Evolutionary conservation across 108 stramenopile genomes (phyloP), one percentile per base, ranked within the genome.

Genomic region (Discostella pseudostelligera): DNA sequence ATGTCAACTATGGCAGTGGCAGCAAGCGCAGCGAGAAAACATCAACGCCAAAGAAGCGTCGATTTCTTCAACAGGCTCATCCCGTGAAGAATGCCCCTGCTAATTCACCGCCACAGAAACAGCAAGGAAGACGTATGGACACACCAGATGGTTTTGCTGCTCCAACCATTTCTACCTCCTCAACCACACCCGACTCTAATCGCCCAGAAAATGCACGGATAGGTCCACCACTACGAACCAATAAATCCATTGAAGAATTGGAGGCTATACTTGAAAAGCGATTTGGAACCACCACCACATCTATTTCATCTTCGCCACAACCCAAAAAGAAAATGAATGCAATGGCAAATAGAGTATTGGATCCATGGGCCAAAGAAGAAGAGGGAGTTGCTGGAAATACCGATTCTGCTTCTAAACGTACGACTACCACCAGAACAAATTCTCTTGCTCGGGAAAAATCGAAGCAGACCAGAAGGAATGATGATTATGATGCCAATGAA

Each of bases 161-260:
- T n/a, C n/a, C n/a, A 21, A n/a, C 43, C 32, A 8, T 20, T 28
- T 25, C 39, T 5, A 6, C 4, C 20, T 48, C 61, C 17, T 36
- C 43, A 17, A 50, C 49, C 7, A 36, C 29, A 32, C 28, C 53
- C 12, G 17, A 47, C 7, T 16, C 39, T 19, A 6, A 13, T 4
- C 45, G 2, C 28, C 28, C 4, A 46, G 45, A 9, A 32, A 28
- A 4, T 1, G 36, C 14, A 8, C 39, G 45, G 36, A 47, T 62
- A 14, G 37, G 50, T 25, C 73, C 65, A 39, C 73, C 73, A 1
- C 54, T 74, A 4, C 73, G 66, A 46, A 67, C 80, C 8, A 56
- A 39, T 13, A 84, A 87, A 54, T 88, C 87, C n/a, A 84, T 92
- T 37, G 90, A 92, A 56, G 87, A 88, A 57, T 56, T 92, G 39